Evolutionary conservation across 495 filamentous ascomycete species (phyloP).

Genomic region (Hypoxylon lenormandii): DNA sequence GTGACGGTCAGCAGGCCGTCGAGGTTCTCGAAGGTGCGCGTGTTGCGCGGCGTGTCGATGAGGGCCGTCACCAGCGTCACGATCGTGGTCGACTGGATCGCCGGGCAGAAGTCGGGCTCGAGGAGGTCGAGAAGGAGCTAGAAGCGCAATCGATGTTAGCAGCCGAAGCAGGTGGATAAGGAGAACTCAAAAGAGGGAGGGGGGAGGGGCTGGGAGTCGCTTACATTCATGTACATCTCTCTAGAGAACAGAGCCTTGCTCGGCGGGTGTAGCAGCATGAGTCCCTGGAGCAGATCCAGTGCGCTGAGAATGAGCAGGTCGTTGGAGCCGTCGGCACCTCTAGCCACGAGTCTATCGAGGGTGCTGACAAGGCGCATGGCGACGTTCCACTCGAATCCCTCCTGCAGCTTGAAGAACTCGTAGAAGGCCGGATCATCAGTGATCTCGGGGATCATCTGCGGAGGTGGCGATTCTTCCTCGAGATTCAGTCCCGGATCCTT

Average conservation of each 20-base stretch:
- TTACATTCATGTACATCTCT: constrained; percentile 91
- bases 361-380: constrained; percentile 86
- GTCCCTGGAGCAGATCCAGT: constrained; percentile 89
- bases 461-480: constrained; percentile 61
- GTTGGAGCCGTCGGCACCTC: constrained; percentile 81
- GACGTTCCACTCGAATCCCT: constrained; percentile 98
- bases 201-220: constrained; percentile 27
- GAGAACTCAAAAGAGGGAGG: neutral
- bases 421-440: constrained; percentile 88
- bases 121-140: constrained; percentile 91
- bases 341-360: constrained; percentile 86
- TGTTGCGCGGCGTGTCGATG: constrained; percentile 83
- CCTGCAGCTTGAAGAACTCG: constrained; percentile 96
- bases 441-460: constrained; percentile 72
- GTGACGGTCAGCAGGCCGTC: constrained; percentile 95
- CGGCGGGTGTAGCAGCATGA: constrained; percentile 90
- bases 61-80: constrained; percentile 90
- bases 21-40: constrained; percentile 89
- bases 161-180: neutral
- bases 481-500: constrained; percentile 74
- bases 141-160: neutral
- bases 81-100: constrained; percentile 88
- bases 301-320: constrained; percentile 89
- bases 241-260: constrained; percentile 87
- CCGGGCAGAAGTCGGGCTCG: constrained; percentile 89